A percentile compares a stretch with the other conserved stretches of the same genome.
Evolutionary conservation across 352 stramenopile genomes (phyloP).

Genomic region (Globisporangium lucens): DNA sequence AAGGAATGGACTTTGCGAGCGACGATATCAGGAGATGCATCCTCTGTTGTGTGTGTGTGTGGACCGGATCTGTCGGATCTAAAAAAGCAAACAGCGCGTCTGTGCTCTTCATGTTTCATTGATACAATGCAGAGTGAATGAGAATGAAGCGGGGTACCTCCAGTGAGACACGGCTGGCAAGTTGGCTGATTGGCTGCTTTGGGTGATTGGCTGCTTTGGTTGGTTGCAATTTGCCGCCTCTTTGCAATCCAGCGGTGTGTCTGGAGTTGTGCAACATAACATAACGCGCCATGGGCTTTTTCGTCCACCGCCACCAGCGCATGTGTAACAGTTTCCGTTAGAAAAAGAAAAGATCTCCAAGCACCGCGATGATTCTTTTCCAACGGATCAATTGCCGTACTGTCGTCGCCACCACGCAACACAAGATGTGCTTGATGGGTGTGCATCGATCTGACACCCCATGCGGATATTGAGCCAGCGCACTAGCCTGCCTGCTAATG

Average conservation of each 20-base stretch:
- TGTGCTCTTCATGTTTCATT: neutral
- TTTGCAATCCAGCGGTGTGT: neutral
- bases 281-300: neutral
- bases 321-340: neutral
- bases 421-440: too few species aligned
- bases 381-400: neutral
- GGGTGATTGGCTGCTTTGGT: neutral
- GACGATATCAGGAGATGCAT: neutral
- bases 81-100: neutral
- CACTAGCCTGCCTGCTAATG: neutral
- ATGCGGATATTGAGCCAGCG: neutral
- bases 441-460: neutral
- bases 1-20: neutral
- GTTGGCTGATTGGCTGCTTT: neutral
- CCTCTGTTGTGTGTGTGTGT: neutral
- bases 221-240: neutral
- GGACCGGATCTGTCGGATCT: neutral
- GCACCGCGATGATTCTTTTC: neutral
- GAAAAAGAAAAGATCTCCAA: neutral
- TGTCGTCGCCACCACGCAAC: neutral
- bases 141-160: neutral
- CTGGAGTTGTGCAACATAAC: neutral
- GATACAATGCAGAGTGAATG: neutral
- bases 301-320: neutral
- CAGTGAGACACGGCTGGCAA: neutral